Conservation (phyloP, 2,329 filamentous ascomycete species). For the Ploettnerulaceae sp. region DNA sequence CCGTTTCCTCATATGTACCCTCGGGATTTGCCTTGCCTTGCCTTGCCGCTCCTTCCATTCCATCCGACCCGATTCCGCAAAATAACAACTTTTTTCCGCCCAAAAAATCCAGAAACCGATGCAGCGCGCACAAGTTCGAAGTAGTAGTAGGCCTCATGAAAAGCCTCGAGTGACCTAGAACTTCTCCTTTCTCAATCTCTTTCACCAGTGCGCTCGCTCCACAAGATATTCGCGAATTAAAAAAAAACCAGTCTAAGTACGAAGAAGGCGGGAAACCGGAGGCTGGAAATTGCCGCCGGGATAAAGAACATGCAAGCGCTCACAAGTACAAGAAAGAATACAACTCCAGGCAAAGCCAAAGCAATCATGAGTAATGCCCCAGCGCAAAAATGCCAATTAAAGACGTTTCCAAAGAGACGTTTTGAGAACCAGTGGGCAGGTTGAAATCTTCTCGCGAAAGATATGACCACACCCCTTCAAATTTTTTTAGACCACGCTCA, state of each 20-base stretch:
- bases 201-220: background rate
- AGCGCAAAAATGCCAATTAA: constrained; percentile 29
- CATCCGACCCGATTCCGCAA: background rate
- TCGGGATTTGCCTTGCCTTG: constrained; percentile 1
- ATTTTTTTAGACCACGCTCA: constrained; percentile 26
- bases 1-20: constrained; percentile 12
- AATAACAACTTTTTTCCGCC: constrained; percentile 9
- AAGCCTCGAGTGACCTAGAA: constrained; percentile 2
- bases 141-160: background rate
- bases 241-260: constrained; percentile 22
- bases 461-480: constrained; percentile 1
- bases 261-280: constrained; percentile 15
- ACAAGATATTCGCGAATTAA: no score
- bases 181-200: constrained; percentile 5
- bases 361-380: constrained; percentile 17
- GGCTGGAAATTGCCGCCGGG: background rate
- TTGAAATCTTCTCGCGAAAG: constrained; percentile 4
- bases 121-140: constrained; percentile 6
- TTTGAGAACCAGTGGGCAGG: constrained; percentile 4
- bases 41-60: background rate
- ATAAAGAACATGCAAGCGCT: constrained; percentile 31
- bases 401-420: constrained; percentile 12
- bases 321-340: constrained; percentile 25
- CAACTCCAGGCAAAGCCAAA: constrained; percentile 14
- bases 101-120: constrained; percentile 12